phyloP scores from a whole-genome alignment of 2,329 filamentous ascomycete species.

The Pyrenochaeta sp. region DNA sequence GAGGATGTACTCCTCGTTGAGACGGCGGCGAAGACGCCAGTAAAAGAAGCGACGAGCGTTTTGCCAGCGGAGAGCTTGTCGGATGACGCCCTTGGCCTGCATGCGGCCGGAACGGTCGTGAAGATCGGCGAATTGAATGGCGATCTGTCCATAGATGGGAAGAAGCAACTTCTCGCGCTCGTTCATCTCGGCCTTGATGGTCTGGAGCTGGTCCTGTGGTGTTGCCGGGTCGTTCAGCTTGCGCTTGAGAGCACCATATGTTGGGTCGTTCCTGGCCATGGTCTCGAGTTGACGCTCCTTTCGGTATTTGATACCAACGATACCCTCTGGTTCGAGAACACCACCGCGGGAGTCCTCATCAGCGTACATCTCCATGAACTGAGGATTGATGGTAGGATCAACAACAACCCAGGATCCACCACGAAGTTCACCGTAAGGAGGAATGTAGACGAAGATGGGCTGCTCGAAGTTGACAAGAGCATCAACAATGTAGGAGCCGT shows the following conservation, averaged over 20 bases:
- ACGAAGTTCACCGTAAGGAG: slow-evolving; percentile 93
- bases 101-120: slow-evolving; percentile 97
- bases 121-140: slow-evolving; percentile 95
- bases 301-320: slow-evolving; percentile 98
- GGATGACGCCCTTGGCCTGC: slow-evolving; percentile 96
- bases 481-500: slow-evolving; percentile 98
- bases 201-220: slow-evolving; percentile 74
- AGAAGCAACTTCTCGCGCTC: slow-evolving; percentile 86
- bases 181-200: slow-evolving; percentile 83
- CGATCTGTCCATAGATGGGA: slow-evolving; percentile 93
- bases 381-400: slow-evolving; percentile 96
- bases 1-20: slow-evolving; percentile 97
- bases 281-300: slow-evolving; percentile 97
- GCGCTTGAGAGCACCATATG: slow-evolving; percentile 84
- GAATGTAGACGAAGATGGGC: slow-evolving; percentile 98
- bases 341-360: slow-evolving; percentile 93
- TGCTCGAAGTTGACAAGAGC: slow-evolving; percentile 98
- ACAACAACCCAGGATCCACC: slow-evolving; percentile 99
- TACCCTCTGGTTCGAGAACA: slow-evolving; percentile 97
- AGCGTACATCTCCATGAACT: slow-evolving; percentile 99
- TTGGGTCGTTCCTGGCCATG: slow-evolving; percentile 90
- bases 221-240: slow-evolving; percentile 73
- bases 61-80: slow-evolving; percentile 81
- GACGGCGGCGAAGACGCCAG: slow-evolving; percentile 95
- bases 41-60: slow-evolving; percentile 98